Evolutionary conservation across 108 stramenopile species (phyloP).

Genomic region (Discostella pseudostelligera): DNA sequence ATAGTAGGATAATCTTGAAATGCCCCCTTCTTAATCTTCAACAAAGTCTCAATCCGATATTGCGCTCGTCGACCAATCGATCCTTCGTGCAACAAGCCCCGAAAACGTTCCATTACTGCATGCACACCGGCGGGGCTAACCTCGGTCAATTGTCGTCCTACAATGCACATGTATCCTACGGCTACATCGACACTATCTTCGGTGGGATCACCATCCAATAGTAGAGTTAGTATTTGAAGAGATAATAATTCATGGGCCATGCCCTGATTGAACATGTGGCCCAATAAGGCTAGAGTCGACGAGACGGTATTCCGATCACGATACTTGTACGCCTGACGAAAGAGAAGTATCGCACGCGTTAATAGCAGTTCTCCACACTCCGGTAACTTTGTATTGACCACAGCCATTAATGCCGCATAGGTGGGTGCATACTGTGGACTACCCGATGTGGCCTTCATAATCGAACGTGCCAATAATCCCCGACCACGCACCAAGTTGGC

Average conservation of each 20-base stretch:
- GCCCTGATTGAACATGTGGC: constrained; percentile 96
- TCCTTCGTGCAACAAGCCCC: constrained; percentile 94
- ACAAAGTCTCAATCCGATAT: constrained; percentile 90
- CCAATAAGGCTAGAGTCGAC: constrained; percentile 87
- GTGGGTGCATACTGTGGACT: constrained; percentile 78
- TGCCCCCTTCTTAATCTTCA: constrained; percentile 81
- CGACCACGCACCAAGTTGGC: constrained; percentile 94
- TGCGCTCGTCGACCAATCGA: constrained; percentile 84
- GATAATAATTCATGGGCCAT: constrained; percentile 95
- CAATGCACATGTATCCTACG: constrained; percentile 85
- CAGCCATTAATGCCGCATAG: constrained; percentile 93
- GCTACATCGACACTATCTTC: constrained; percentile 98
- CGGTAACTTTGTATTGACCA: constrained; percentile 96
- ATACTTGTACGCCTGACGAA: constrained; percentile 86
- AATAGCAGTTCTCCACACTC: constrained; percentile 95
- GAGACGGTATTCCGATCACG: constrained; percentile 87
- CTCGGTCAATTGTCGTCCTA: constrained; percentile 83
- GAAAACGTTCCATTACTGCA: constrained; percentile 93
- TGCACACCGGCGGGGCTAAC: constrained; percentile 91
- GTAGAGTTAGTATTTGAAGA: constrained; percentile 92
- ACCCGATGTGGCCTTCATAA: constrained; percentile 88
- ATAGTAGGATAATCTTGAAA: constrained; percentile 87
- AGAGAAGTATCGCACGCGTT: constrained; percentile 80
- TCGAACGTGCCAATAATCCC: constrained; percentile 83
- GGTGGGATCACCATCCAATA: constrained; percentile 94